Base-by-base conservation (phyloP, 257 asterid species). In the Plantago ovata region DNA sequence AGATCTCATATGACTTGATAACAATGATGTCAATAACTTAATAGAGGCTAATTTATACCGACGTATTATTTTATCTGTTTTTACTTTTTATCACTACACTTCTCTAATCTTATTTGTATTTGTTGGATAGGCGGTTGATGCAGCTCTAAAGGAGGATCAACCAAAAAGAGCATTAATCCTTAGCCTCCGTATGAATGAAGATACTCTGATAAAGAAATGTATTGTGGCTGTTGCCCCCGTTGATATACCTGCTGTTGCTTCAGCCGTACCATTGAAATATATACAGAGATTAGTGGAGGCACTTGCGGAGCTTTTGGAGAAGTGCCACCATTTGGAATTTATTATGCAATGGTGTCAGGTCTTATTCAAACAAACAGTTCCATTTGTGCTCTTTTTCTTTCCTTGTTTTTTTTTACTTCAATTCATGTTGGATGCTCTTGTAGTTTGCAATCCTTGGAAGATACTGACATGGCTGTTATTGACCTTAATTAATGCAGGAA, bases 321-420 rank as follows among this genome's bases (percentile, higher is more conserved):
- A 74, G 67, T 75, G 80, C 70, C 97, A 93, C 1, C 95, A 86
- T 77, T 63, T 93, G 78, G 98, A 93, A 81, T 93, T 88, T 68
- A 63, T 86, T 71, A 94, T 93, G 62, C 68, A 72, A 48, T 93
- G 98, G 98, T 89, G 89, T 73, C 94, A 87, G 96, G 98, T 91
- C 60, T 67, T 51, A 64, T 38, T 53, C 61, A 50, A 53, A 58
- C 21, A 11, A 19, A 56, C 20, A 23, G 10, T 55, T 60, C 11
- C 10, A 13, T 45, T 12, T 45, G 0, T 45, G 12, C 24, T 18
- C 11, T 38, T 40, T 15, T 47, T 18, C 44, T n/a, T 41, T 24
- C 48, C 4, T 8, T 28, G 4, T 1, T 8, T 28, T 2, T 28
- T 28, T 6, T 28, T 0, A 28, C 36, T 28, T 53, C 3, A 38